phyloP scores from a whole-genome alignment of 805 yeast genomes.

The Candida ascalaphidarum region DNA sequence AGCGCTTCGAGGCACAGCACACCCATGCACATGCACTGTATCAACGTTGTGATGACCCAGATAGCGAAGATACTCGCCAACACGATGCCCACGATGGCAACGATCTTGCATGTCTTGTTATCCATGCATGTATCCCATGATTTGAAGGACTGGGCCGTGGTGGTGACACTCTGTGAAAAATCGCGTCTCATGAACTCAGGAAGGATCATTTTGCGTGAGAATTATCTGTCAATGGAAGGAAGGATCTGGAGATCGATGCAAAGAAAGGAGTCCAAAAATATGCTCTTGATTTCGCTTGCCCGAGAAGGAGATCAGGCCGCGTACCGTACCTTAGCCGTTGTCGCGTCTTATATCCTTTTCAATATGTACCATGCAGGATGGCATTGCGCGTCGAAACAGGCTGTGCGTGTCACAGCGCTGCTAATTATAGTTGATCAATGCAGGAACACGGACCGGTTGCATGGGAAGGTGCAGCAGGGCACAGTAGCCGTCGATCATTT shows the following conservation, averaged over 20 bases:
- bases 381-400: too few species aligned
- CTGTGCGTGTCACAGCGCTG: too few species aligned
- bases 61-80: conserved; percentile 45
- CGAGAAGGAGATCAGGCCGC: too few species aligned
- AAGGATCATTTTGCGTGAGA: not conserved
- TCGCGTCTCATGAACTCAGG: not conserved
- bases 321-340: too few species aligned
- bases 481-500: too few species aligned
- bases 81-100: conserved; percentile 65
- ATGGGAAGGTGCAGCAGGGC: too few species aligned
- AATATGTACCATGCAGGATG: too few species aligned
- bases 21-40: conserved; percentile 54
- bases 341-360: too few species aligned
- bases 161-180: conserved; percentile 10
- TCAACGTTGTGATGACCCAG: conserved; percentile 48
- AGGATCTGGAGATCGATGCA: conserved; percentile 1
- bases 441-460: too few species aligned
- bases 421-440: too few species aligned
- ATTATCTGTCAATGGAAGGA: not conserved
- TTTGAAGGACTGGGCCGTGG: conserved; percentile 46
- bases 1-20: conserved; percentile 32
- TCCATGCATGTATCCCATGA: conserved; percentile 77
- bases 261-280: not conserved
- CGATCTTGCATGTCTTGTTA: conserved; percentile 64
- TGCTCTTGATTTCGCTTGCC: not conserved